Base-by-base conservation (phyloP, 2,329 filamentous ascomycete species). In the Fusarium sublunatum region DNA sequence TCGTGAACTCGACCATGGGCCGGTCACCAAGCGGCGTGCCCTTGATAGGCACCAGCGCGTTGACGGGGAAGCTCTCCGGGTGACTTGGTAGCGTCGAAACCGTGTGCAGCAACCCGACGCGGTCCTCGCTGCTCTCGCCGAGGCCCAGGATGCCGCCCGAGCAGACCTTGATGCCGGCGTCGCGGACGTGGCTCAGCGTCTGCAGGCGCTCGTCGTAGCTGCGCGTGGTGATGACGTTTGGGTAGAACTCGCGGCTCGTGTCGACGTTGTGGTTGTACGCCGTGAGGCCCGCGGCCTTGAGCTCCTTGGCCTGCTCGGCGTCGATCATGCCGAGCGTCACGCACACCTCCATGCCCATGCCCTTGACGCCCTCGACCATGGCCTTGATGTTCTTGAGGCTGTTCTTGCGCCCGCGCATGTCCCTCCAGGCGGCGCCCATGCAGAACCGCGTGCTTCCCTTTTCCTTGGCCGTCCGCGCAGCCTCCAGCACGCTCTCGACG, bases 311-410 rank as follows among this genome's bases (percentile, higher is more conserved):
- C 80, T 96, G 92, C 65, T 83, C 81, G 6, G 82, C 84, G 75
- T 96, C 91, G 69, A 97, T 92, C 93, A 96, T 96, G 68, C 93
- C 93, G 19, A 97, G 83, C 2, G 93, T 97, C n/a, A 97, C 93
- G 75, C 93, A 97, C 7, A 88, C 89, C 76, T 97, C 93, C 91
- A 97, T 94, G 43, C 89, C 91, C 83, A 97, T 83, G 1, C 78
- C 89, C 25, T 89, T 84, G 19, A 97, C 91, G 1, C 92, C 92
- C 53, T 86, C 83, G 5, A 97, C 87, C 93, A 97, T 97, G 48
- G 86, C 87, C 72, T 91, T 91, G 76, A 97, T 89, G 75, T 95
- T 95, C 77, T 88, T 88, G 48, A 97, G 79, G 64, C 87, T 89
- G 40, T 90, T 92, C 78, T 93, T 95, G 65, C 93, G 90, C 15